These are phyloP conservation scores for Aureobasidium sp. DNA, from an alignment of 2,329 filamentous ascomycete species.

Conservation along the genomic window DNA sequence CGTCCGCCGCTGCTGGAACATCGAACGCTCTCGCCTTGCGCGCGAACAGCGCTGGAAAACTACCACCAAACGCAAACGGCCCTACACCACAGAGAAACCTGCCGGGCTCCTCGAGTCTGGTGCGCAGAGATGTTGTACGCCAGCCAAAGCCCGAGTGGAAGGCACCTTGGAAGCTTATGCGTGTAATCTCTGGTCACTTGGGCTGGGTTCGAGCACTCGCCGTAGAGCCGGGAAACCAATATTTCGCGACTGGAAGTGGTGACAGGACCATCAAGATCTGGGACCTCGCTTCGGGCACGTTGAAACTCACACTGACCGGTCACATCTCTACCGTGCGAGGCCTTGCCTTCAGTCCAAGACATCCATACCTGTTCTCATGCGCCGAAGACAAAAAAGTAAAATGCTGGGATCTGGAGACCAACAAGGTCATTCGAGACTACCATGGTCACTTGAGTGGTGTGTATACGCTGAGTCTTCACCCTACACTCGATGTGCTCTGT, in stretches of 20 bases:
- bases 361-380: constrained; percentile 96
- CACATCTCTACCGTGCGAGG: constrained; percentile 92
- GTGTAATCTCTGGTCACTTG: constrained; percentile 91
- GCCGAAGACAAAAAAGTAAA: constrained; percentile 99
- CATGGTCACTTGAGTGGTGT: constrained; percentile 95
- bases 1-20: constrained; percentile 33
- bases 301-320: constrained; percentile 79
- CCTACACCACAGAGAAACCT: constrained; percentile 43
- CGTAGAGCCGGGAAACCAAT: constrained; percentile 92
- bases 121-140: constrained; percentile 54
- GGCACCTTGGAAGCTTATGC: constrained; percentile 95
- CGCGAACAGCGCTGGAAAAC: constrained; percentile 34
- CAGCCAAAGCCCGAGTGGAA: constrained; percentile 88
- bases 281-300: constrained; percentile 82
- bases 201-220: constrained; percentile 88
- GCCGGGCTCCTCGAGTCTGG: constrained; percentile 45
- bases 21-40: constrained; percentile 52
- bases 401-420: constrained; percentile 99
- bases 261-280: constrained; percentile 98
- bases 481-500: constrained; percentile 86
- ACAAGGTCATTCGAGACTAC: constrained; percentile 94
- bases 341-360: constrained; percentile 80
- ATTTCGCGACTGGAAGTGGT: constrained; percentile 92
- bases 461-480: constrained; percentile 87
- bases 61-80: constrained; percentile 47